phyloP scores from a whole-genome alignment of 768 basidiomycete species.

The Suillus brevipes region DNA sequence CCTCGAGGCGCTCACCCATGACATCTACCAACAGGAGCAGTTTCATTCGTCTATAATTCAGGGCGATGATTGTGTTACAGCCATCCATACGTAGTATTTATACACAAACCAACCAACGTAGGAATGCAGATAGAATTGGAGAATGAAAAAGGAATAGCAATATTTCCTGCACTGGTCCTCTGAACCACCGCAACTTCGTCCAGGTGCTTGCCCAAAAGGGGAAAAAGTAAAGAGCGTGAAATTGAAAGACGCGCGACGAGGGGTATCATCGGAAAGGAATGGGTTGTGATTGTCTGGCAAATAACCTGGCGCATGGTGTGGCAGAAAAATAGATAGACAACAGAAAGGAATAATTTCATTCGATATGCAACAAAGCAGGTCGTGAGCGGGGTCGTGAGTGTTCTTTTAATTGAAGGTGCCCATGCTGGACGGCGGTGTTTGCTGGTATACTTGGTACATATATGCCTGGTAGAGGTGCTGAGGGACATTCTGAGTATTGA shows the following conservation, averaged over 20 bases:
- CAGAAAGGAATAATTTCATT: conserved; percentile 35
- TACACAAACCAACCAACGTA: conserved; percentile 38
- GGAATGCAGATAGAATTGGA: conserved; percentile 31
- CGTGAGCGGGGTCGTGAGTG: conserved; percentile 40
- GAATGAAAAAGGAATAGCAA: conserved; percentile 22
- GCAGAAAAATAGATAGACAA: conserved; percentile 33
- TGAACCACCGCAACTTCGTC: conserved; percentile 22
- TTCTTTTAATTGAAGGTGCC: conserved; percentile 66
- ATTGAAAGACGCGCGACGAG: conserved; percentile 15
- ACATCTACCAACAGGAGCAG: conserved; percentile 6
- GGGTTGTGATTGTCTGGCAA: conserved; percentile 24
- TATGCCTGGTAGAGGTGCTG: conserved; percentile 77
- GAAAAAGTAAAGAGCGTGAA: conserved; percentile 22
- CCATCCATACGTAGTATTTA: conserved; percentile 40
- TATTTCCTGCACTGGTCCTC: conserved; percentile 31
- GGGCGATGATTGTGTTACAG: conserved; percentile 37
- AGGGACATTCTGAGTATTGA: conserved; percentile 60
- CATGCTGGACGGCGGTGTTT: conserved; percentile 71
- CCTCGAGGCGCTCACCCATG: no score
- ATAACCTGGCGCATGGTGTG: conserved; percentile 26
- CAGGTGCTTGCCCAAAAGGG: conserved; percentile 20
- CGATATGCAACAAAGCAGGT: conserved; percentile 36
- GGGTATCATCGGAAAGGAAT: conserved; percentile 36
- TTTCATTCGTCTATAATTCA: conserved; percentile 33
- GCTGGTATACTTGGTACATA: conserved; percentile 84